Evolutionary conservation across 345 rosid species (phyloP).

Genomic region (Melaleuca alternifolia): DNA sequence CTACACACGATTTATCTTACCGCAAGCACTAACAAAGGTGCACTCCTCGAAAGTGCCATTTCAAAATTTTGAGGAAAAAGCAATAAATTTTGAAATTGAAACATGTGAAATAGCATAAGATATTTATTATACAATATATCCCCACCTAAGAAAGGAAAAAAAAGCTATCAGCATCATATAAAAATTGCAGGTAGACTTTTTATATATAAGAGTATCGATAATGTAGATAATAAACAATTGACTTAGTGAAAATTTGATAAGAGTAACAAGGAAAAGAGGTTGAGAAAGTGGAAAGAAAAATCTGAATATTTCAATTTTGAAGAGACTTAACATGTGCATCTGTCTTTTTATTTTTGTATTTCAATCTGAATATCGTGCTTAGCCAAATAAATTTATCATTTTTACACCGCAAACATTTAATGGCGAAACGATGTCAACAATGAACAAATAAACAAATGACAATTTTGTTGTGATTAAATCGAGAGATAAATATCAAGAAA

Average conservation of each 20-base stretch:
- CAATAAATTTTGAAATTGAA: too few relatives aligned
- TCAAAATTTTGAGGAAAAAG: too few relatives aligned
- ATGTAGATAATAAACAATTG: background rate
- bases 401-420: too few relatives aligned
- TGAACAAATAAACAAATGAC: too few relatives aligned
- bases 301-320: too few relatives aligned
- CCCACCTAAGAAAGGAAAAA: too few relatives aligned
- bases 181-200: background rate
- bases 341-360: background rate
- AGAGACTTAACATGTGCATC: background rate
- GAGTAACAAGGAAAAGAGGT: background rate
- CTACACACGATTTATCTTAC: too few relatives aligned
- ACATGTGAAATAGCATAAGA: background rate
- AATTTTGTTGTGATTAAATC: too few relatives aligned
- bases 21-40: too few relatives aligned
- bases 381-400: background rate
- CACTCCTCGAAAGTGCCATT: too few relatives aligned
- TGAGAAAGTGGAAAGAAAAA: background rate
- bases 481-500: background rate
- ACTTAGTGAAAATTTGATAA: background rate
- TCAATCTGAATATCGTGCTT: too few relatives aligned
- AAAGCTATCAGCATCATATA: background rate
- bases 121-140: background rate
- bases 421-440: background rate
- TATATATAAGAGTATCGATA: background rate